A percentile compares a stretch with the other conserved stretches of the same genome.
Evolutionary conservation across 371 early-diverging fungal species (phyloP).

Genomic region (Syncephalis fuscata): DNA sequence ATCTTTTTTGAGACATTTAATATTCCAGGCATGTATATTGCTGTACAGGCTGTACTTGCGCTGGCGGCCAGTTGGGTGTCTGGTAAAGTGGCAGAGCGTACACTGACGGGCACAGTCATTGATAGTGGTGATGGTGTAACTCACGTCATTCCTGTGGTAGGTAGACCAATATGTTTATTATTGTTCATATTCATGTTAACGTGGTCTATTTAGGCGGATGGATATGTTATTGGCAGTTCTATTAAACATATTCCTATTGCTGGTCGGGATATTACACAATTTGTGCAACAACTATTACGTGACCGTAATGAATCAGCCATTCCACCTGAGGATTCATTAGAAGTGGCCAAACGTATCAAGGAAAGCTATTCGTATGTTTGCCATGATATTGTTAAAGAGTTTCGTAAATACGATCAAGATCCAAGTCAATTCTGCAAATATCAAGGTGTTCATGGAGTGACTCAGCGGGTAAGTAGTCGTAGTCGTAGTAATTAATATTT

Average conservation of each 20-base stretch:
- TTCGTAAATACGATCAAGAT: constrained; percentile 82
- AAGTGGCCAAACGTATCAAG: constrained; percentile 87
- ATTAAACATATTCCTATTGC: constrained; percentile 98
- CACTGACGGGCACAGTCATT: constrained; percentile 93
- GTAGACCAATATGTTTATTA: background rate
- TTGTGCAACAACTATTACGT: constrained; percentile 89
- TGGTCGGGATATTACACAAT: constrained; percentile 90
- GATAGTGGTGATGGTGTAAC: constrained; percentile 98
- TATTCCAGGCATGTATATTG: constrained; percentile 78
- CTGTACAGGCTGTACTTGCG: constrained; percentile 85
- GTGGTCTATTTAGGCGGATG: constrained; percentile 60
- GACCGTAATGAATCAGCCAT: constrained; percentile 88
- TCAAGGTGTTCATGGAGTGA: constrained; percentile 68
- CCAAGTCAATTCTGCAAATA: constrained; percentile 76
- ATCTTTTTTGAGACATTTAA: constrained; percentile 89
- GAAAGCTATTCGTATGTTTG: constrained; percentile 93
- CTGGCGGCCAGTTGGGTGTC: constrained; percentile 82
- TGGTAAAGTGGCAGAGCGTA: constrained; percentile 52
- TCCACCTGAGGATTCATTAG: constrained; percentile 90
- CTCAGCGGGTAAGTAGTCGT: constrained; percentile 43
- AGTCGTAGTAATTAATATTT: background rate
- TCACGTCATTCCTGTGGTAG: constrained; percentile 94
- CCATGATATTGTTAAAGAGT: constrained; percentile 93
- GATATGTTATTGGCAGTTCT: constrained; percentile 92
- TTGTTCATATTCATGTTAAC: background rate